These are phyloP conservation scores for Thelonectria olida DNA, from an alignment of 2,329 filamentous ascomycete species.

Conservation along the genomic window DNA sequence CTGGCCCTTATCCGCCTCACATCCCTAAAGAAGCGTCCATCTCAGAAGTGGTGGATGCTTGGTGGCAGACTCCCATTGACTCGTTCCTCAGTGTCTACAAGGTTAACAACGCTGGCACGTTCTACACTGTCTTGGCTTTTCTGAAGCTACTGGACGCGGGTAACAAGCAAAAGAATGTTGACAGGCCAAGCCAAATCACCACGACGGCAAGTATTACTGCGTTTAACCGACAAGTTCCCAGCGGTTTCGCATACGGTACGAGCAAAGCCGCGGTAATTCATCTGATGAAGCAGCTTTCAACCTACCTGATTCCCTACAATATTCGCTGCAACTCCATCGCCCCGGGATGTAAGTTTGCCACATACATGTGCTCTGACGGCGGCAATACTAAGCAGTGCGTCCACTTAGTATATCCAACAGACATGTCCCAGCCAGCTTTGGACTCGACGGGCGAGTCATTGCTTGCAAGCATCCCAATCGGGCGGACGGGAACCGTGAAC, in stretches of 20 bases:
- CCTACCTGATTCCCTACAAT: background rate
- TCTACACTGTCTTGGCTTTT: background rate
- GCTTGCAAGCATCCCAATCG: background rate
- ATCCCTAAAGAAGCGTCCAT: background rate
- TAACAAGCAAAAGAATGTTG: background rate
- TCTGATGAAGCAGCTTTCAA: conserved; percentile 3
- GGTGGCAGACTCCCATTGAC: background rate
- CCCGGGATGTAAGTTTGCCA: background rate
- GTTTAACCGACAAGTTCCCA: conserved; percentile 2
- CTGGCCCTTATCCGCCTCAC: background rate
- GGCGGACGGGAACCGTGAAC: background rate
- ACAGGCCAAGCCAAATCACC: background rate
- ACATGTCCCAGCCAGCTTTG: background rate
- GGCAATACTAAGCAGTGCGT: background rate
- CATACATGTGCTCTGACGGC: background rate
- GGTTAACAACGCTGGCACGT: background rate
- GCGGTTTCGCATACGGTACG: background rate
- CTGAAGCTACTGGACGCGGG: background rate
- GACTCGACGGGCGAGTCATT: background rate
- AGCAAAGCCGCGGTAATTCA: background rate
- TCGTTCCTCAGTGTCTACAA: background rate
- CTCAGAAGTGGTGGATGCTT: background rate
- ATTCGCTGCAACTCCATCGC: conserved; percentile 1
- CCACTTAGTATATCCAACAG: background rate
- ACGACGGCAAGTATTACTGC: background rate